Evolutionary conservation across 768 basidiomycete genomes (phyloP).

Genomic region (Udeniomyces megalosporus): DNA sequence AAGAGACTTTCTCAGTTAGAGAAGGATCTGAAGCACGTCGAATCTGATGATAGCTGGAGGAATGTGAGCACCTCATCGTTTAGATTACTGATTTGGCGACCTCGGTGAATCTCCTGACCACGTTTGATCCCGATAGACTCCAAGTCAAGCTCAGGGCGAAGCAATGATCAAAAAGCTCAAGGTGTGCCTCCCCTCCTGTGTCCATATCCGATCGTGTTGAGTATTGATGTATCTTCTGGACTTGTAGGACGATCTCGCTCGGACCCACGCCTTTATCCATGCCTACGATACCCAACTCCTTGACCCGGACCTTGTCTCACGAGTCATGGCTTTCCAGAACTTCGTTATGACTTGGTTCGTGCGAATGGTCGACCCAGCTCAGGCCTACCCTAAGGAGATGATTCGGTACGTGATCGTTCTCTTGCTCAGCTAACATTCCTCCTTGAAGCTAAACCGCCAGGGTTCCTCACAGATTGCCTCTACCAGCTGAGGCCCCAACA

Average conservation of each 20-base stretch:
- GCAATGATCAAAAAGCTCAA: constrained; percentile 61
- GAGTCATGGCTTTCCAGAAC: constrained; percentile 64
- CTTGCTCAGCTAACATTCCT: neutral
- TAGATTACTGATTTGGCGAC: neutral
- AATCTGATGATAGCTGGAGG: constrained; percentile 66
- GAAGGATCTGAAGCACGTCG: constrained; percentile 56
- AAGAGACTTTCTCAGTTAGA: constrained; percentile 39
- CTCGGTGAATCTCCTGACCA: neutral
- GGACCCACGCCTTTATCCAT: constrained; percentile 53
- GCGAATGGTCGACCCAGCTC: constrained; percentile 66
- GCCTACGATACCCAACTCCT: constrained; percentile 71
- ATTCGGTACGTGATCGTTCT: constrained; percentile 40
- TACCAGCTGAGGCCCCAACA: constrained; percentile 70
- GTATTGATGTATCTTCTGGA: too few relatives aligned
- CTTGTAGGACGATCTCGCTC: constrained; percentile 48
- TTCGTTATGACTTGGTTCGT: constrained; percentile 91
- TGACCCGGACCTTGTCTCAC: constrained; percentile 67
- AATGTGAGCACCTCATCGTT: constrained; percentile 39
- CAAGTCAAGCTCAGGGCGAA: constrained; percentile 60
- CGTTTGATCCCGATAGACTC: constrained; percentile 35
- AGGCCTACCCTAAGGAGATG: constrained; percentile 51
- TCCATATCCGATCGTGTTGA: too few relatives aligned
- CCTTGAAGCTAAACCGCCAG: neutral
- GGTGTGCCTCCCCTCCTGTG: constrained; percentile 35
- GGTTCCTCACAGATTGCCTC: constrained; percentile 46